phyloP scores from a whole-genome alignment of 139 green algal genomes.

The Dunaliella sp. region DNA sequence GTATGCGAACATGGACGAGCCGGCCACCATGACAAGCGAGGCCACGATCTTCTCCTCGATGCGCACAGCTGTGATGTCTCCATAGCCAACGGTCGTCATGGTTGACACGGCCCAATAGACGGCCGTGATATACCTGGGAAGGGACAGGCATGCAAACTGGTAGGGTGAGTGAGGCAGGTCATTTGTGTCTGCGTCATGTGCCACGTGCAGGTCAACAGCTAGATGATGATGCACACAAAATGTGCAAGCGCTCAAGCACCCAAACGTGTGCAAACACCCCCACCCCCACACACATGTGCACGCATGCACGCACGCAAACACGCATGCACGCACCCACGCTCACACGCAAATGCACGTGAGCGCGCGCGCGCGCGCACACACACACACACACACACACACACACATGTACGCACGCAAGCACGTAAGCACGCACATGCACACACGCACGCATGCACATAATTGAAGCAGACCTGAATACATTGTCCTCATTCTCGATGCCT shows the following conservation, averaged over 20 bases:
- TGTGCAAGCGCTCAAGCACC: no score
- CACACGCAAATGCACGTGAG: no score
- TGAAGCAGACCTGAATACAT: neutral
- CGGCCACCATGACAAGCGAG: neutral
- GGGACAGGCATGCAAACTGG: no score
- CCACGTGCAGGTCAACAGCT: no score
- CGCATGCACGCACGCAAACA: no score
- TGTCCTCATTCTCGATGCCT: neutral
- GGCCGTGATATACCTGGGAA: conserved; percentile 43
- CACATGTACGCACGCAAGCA: neutral
- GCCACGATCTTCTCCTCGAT: conserved; percentile 35
- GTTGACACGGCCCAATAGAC: conserved; percentile 58
- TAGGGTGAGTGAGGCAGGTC: no score
- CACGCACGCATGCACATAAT: neutral
- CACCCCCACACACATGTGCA: no score
- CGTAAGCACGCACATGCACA: neutral
- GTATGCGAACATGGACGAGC: conserved; percentile 6
- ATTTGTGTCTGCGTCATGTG: no score
- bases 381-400: neutral
- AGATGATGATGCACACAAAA: no score
- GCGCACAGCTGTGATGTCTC: conserved; percentile 38
- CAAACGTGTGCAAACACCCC: no score
- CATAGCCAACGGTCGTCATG: conserved; percentile 61
- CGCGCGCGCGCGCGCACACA: no score
- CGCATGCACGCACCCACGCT: no score